A percentile compares a stretch with the other conserved stretches of the same genome.
Evolutionary conservation across 2,329 filamentous ascomycete genomes (phyloP).

Genomic region (Ceratocystis eucalypticola): DNA sequence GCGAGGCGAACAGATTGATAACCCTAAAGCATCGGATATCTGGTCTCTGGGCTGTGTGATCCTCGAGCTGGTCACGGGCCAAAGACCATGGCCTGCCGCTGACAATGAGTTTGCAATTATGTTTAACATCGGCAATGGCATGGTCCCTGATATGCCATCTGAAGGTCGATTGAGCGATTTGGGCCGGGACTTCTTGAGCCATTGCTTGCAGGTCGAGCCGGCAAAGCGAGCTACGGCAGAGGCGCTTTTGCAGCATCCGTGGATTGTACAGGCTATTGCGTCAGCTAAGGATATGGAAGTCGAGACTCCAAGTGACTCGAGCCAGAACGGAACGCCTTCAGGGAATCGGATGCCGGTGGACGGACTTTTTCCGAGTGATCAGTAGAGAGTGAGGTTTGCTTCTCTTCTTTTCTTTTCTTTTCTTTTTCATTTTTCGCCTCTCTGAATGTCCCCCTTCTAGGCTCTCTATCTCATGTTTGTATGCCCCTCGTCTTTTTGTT

Average conservation of each 20-base stretch:
- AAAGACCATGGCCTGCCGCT: slow-evolving; percentile 83
- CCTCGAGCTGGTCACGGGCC: slow-evolving; percentile 91
- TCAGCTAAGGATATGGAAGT: slow-evolving; percentile 52
- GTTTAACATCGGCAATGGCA: slow-evolving; percentile 98
- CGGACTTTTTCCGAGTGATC: slow-evolving; percentile 10
- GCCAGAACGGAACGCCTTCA: slow-evolving; percentile 22
- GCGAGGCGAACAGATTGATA: slow-evolving; percentile 54
- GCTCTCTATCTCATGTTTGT: background rate
- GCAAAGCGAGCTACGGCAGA: slow-evolving; percentile 65
- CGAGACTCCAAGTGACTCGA: slow-evolving; percentile 45
- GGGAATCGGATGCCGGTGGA: background rate
- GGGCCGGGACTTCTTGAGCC: slow-evolving; percentile 77
- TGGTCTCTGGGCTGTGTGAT: slow-evolving; percentile 97
- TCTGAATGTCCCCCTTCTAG: background rate
- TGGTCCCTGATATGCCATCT: slow-evolving; percentile 72
- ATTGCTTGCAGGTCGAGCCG: slow-evolving; percentile 79
- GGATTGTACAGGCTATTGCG: slow-evolving; percentile 51
- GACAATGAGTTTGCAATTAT: slow-evolving; percentile 99
- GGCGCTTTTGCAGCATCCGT: slow-evolving; percentile 86
- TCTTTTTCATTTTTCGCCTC: background rate
- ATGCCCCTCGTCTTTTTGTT: background rate
- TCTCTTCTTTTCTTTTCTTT: background rate
- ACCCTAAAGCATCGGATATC: slow-evolving; percentile 78
- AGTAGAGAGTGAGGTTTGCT: background rate
- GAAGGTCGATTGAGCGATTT: slow-evolving; percentile 69